phyloP scores from a whole-genome alignment of 768 basidiomycete species.

The Hortiboletus campestris region DNA sequence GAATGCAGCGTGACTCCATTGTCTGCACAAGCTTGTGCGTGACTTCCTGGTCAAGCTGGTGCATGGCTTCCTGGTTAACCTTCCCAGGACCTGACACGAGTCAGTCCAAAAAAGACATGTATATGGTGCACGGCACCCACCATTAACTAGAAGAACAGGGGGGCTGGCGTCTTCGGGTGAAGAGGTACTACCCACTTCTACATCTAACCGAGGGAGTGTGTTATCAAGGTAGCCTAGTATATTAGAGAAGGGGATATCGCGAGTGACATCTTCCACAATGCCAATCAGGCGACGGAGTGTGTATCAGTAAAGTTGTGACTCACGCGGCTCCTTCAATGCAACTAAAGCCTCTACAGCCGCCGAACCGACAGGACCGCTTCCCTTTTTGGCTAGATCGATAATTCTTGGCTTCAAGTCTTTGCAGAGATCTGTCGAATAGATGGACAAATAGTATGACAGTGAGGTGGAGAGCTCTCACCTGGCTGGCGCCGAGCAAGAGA shows the following conservation, averaged over 20 bases:
- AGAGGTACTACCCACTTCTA: background rate
- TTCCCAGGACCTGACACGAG: background rate
- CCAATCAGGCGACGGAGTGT: background rate
- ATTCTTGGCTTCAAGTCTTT: background rate
- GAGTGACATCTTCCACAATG: background rate
- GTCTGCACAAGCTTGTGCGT: background rate
- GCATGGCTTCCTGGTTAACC: too few relatives aligned
- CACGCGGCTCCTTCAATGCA: background rate
- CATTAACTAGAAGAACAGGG: background rate
- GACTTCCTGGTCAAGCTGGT: background rate
- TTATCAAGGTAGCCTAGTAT: slow-evolving; percentile 1
- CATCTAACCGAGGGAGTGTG: slow-evolving; percentile 2
- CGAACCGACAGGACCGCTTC: background rate
- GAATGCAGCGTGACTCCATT: background rate
- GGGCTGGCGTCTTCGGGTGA: background rate
- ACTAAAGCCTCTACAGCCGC: slow-evolving; percentile 7
- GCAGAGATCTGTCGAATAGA: background rate
- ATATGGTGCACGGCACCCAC: background rate
- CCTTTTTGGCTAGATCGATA: background rate
- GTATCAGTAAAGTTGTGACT: background rate
- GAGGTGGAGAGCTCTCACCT: background rate
- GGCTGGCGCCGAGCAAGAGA: background rate
- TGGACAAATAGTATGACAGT: background rate
- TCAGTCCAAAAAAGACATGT: background rate
- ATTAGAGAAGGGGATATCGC: background rate